These are phyloP conservation scores for Evernia prunastri DNA, from an alignment of 495 filamentous ascomycete genomes.

Conservation along the genomic window DNA sequence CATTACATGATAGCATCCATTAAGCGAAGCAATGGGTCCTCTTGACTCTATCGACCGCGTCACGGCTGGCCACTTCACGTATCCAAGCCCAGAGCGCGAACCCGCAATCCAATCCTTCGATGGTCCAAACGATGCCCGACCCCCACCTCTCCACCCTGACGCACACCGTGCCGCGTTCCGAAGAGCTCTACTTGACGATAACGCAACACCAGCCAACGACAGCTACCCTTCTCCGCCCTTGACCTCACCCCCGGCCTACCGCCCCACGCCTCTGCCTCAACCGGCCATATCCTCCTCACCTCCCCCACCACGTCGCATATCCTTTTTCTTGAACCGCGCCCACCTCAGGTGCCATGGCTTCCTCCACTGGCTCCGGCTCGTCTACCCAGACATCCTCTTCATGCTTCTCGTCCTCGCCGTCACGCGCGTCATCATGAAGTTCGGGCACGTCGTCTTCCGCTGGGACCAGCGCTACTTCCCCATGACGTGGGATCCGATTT, in stretches of 20 bases:
- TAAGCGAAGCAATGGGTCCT: neutral
- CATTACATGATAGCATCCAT: neutral
- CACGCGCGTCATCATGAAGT: neutral
- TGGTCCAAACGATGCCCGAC: neutral
- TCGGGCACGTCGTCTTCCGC: neutral
- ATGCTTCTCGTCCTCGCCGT: neutral
- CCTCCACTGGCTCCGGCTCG: slow-evolving; percentile 4
- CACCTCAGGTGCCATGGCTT: neutral
- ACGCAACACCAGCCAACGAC: neutral
- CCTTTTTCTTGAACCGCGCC: neutral
- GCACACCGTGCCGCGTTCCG: too few relatives aligned
- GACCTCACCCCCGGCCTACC: neutral
- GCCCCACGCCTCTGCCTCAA: neutral
- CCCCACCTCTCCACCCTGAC: neutral
- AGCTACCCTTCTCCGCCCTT: neutral
- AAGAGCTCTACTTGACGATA: neutral
- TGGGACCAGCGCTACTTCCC: neutral
- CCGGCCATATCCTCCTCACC: too few relatives aligned
- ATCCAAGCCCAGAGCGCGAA: neutral
- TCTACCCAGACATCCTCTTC: slow-evolving; percentile 8
- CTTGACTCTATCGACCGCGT: neutral
- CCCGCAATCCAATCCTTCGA: neutral
- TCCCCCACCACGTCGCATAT: neutral
- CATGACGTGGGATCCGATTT: slow-evolving; percentile 9
- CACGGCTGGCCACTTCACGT: neutral